These are phyloP conservation scores for Fomitopsis serialis DNA, from an alignment of 768 basidiomycete genomes.

Conservation along the genomic window DNA sequence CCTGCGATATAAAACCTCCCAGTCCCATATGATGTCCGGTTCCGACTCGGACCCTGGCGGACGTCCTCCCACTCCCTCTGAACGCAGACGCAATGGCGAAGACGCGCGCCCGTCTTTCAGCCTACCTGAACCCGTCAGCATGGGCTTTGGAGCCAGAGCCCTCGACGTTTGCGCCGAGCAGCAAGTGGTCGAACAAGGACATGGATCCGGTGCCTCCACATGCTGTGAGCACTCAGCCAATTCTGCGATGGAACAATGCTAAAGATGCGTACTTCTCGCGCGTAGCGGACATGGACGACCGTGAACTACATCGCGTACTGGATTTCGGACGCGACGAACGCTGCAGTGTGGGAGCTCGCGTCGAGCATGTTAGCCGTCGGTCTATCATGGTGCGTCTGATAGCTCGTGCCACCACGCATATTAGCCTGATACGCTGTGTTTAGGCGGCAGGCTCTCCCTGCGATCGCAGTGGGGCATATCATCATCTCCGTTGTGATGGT, in stretches of 20 bases:
- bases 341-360: slow-evolving; percentile 48
- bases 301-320: slow-evolving; percentile 64
- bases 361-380: slow-evolving; percentile 73
- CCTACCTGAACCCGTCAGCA: slow-evolving; percentile 29
- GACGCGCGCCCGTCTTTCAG: not conserved
- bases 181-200: slow-evolving; percentile 66
- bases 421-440: not conserved
- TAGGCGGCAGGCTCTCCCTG: slow-evolving; percentile 62
- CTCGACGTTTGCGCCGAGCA: slow-evolving; percentile 51
- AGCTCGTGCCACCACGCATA: not conserved
- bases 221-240: slow-evolving; percentile 4
- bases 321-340: slow-evolving; percentile 30
- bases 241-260: not conserved
- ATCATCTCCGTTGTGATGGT: slow-evolving; percentile 73
- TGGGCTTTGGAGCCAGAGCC: slow-evolving; percentile 50
- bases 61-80: not conserved
- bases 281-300: slow-evolving; percentile 61
- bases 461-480: slow-evolving; percentile 66
- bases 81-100: not conserved
- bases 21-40: not conserved
- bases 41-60: not conserved
- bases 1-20: not conserved
- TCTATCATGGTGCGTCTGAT: slow-evolving; percentile 50
- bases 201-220: slow-evolving; percentile 70
- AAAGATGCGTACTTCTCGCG: not conserved